A percentile compares a stretch with the other conserved stretches of the same genome.
Conservation (phyloP, 495 filamentous ascomycete genomes). For the Hamigera avellanea region DNA sequence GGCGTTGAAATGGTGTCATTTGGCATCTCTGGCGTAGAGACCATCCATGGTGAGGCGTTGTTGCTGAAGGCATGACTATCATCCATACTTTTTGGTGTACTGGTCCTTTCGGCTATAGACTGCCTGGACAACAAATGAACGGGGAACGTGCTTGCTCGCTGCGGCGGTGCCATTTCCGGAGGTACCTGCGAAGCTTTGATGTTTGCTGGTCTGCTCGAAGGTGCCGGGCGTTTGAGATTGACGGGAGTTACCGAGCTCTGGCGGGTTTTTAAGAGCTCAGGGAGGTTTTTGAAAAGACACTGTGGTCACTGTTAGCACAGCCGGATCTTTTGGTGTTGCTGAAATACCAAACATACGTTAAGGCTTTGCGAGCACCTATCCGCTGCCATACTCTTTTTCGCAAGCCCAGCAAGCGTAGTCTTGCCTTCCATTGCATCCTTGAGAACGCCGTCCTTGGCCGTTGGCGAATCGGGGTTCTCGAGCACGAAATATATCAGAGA, state of each 20-base stretch:
- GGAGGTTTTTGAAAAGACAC: conserved; percentile 73
- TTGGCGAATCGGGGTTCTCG: conserved; percentile 72
- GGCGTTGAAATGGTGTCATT: conserved; percentile 23
- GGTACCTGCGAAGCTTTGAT: conserved; percentile 14
- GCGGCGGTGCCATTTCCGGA: conserved; percentile 20
- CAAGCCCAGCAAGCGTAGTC: conserved; percentile 63
- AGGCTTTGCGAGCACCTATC: conserved; percentile 71
- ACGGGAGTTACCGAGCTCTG: conserved; percentile 31
- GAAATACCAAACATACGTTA: conserved; percentile 40
- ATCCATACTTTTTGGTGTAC: conserved; percentile 22
- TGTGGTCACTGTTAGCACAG: conserved; percentile 11
- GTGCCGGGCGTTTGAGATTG: conserved; percentile 31
- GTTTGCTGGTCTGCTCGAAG: conserved; percentile 14
- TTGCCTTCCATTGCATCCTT: conserved; percentile 76
- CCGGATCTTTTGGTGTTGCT: background rate
- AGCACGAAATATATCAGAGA: conserved; percentile 82
- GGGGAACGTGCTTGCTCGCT: conserved; percentile 40
- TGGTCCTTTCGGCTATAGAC: conserved; percentile 8
- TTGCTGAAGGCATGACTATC: conserved; percentile 9
- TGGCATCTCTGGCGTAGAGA: conserved; percentile 13
- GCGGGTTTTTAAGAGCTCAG: conserved; percentile 50
- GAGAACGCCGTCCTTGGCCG: conserved; percentile 63
- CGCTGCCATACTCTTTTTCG: conserved; percentile 77
- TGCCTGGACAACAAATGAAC: conserved; percentile 18
- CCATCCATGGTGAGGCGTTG: background rate